Base-by-base conservation (phyloP, 106 monocot species). In the Phalaenopsis aphrodite region DNA sequence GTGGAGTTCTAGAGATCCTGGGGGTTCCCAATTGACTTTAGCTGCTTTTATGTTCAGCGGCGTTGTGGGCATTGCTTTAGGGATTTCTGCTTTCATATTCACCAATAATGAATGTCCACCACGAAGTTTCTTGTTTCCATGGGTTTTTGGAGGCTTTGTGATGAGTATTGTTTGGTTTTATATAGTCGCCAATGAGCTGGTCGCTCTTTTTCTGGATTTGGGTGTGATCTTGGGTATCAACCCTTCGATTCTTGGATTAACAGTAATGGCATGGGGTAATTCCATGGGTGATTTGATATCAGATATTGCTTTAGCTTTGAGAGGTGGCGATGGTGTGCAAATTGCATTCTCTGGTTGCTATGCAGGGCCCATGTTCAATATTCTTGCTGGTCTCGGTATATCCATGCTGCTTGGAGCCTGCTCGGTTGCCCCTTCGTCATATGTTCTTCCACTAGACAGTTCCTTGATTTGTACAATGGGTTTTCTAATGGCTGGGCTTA, bases 271-370 rank as follows among this genome's bases (percentile, higher is more conserved):
- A 74, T 99, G 98, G 98, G 98, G 98, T 17, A 99, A 99, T 85
- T 99, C 98, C n/a, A 94, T 99, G 91, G 98, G 98, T 30, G 98
- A 99, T 77, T 82, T 99, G 66, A 85, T 94, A 87, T 94, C 94
- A 56, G 94, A 99, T 82, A 87, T 90, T 41, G 87, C 98, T 66
- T 75, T 99, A 78, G 88, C 98, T 2, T 55, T 92, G 79, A 91
- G 90, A 66, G 98, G 94, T 2, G 91, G 90, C 23, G 98, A 99
- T 76, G 89, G 98, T 4, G 87, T 86, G 79, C 98, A 99, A 80
- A 94, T 99, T 83, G 98, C 98, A 11, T 91, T 99, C 92, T 94
- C 94, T 24, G 98, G 98, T 57, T 99, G 94, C 83, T 99, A 93
- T 83, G 98, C 98, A 24, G 98, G 98, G 5, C 98, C 98, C 0